Percentiles rank a stretch among this genome's conserved stretches.
phyloP scores from a whole-genome alignment of 768 basidiomycete species.

The Obba rivulosa region DNA sequence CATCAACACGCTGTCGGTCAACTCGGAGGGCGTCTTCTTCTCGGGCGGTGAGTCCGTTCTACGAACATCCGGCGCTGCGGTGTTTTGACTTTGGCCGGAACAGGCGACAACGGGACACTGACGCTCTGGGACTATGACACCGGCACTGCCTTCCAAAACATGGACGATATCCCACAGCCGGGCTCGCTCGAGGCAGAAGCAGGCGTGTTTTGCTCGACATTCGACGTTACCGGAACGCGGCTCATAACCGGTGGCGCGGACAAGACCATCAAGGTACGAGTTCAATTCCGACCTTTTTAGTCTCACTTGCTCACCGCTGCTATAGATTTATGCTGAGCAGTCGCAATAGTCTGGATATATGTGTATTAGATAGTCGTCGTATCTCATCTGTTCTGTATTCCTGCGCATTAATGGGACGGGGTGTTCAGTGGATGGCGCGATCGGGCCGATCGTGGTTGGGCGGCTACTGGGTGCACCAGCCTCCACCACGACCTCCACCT shows the following conservation, averaged over 20 bases:
- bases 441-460: no score
- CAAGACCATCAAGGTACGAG: conserved; percentile 92
- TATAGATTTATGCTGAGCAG: conserved; percentile 68
- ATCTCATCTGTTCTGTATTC: not conserved
- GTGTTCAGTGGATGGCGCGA: no score
- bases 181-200: conserved; percentile 98
- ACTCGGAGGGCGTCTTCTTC: conserved; percentile 94
- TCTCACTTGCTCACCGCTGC: not conserved
- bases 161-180: conserved; percentile 92
- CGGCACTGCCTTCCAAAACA: conserved; percentile 89
- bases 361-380: conserved; percentile 7
- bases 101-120: conserved; percentile 88
- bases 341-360: conserved; percentile 32
- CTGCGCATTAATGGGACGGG: not conserved
- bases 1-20: conserved; percentile 93
- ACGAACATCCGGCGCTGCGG: not conserved
- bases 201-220: conserved; percentile 94
- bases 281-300: not conserved
- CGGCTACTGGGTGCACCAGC: no score
- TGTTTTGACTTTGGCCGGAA: not conserved
- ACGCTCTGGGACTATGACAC: conserved; percentile 95
- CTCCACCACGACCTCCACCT: no score
- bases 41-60: conserved; percentile 69
- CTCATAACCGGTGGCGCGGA: conserved; percentile 96
- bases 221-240: conserved; percentile 92